Conservation (phyloP, 192 early-diverging fungal genomes). For the Phycomyces nitens region DNA sequence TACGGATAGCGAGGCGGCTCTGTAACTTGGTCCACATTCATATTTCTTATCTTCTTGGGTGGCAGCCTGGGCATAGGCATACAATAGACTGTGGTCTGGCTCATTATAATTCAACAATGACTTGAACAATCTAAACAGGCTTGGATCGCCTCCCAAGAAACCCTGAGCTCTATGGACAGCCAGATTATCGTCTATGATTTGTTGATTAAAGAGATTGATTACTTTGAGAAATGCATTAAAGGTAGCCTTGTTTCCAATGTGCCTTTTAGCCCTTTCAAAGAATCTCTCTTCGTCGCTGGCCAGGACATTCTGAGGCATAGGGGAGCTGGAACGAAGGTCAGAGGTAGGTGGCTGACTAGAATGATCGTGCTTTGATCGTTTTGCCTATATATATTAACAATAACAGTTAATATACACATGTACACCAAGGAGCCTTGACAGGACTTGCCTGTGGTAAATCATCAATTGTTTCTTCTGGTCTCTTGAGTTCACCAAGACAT, state of each 20-base stretch:
- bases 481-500: too few relatives aligned
- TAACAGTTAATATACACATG: too few relatives aligned
- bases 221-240: conserved; percentile 97
- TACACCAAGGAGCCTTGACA: too few relatives aligned
- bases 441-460: background rate
- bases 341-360: background rate
- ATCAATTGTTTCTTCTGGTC: too few relatives aligned
- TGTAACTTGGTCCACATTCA: conserved; percentile 62
- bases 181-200: conserved; percentile 84
- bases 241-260: conserved; percentile 79
- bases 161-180: conserved; percentile 84
- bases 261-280: conserved; percentile 87
- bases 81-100: conserved; percentile 34
- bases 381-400: too few relatives aligned
- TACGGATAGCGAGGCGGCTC: conserved; percentile 56
- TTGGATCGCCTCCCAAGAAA: conserved; percentile 76
- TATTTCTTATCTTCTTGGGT: background rate
- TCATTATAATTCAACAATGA: conserved; percentile 76
- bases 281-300: conserved; percentile 80
- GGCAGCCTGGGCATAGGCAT: background rate
- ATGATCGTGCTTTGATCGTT: too few relatives aligned
- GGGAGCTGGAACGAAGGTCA: conserved; percentile 6
- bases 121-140: conserved; percentile 94
- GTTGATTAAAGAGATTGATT: conserved; percentile 89
- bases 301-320: conserved; percentile 31